Percentiles rank a stretch among this genome's conserved stretches.
Conservation (phyloP, 2,329 filamentous ascomycete species). For the Helotiales sp. region DNA sequence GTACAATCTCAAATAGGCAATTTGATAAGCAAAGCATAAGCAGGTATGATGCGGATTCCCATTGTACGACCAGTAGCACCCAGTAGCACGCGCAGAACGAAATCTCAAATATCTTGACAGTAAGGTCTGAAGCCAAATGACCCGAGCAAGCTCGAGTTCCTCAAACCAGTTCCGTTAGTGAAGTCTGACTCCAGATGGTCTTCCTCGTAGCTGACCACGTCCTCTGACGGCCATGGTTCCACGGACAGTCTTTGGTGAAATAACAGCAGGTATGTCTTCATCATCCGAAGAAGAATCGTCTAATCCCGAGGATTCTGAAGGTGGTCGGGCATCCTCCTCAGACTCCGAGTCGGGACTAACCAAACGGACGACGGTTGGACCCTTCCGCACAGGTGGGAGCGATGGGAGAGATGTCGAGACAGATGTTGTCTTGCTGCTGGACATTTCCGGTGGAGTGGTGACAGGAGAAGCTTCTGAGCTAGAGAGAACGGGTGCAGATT, state of each 20-base stretch:
- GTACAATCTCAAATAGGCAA: not conserved
- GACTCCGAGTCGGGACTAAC: conserved; percentile 29
- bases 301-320: conserved; percentile 9
- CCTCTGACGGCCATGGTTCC: conserved; percentile 14
- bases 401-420: not conserved
- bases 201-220: conserved; percentile 7
- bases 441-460: not conserved
- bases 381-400: conserved; percentile 5
- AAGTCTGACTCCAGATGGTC: not conserved
- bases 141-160: not conserved
- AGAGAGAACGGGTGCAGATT: not conserved
- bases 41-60: not conserved
- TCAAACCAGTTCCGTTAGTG: not conserved
- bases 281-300: conserved; percentile 30
- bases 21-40: not conserved
- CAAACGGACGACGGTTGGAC: conserved; percentile 39
- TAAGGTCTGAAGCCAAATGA: not conserved
- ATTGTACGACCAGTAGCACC: not conserved
- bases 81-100: not conserved
- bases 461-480: not conserved
- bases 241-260: conserved; percentile 7
- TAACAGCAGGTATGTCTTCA: conserved; percentile 23
- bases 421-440: conserved; percentile 11
- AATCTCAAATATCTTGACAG: not conserved
- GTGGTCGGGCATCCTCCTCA: conserved; percentile 18